Base-by-base conservation (phyloP, 2,329 filamentous ascomycete species). In the Beauveria brongniartii region DNA sequence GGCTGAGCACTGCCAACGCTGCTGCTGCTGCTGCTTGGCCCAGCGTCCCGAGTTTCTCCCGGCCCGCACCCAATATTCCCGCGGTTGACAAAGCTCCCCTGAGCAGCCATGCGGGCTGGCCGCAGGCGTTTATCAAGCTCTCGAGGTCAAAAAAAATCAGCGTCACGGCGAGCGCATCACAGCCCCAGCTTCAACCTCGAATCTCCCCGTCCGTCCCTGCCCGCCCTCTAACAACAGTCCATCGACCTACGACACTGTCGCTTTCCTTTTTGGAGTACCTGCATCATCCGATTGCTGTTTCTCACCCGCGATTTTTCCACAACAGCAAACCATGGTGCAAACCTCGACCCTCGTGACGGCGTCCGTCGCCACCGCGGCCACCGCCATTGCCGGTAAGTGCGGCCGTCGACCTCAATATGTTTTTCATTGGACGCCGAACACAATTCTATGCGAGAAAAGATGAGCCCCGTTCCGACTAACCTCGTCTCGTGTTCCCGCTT, bases 341-440 rank as follows among this genome's bases (percentile, higher is more conserved):
- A 74, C 79, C 64, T 78, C 76, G 65, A 83, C 79, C 65, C 70
- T 86, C 71, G 80, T 83, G 73, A 84, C 83, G 71, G 82, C 83
- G 72, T 82, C 82, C 61, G 80, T 84, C 70, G 83, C 83, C 69
- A 84, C 82, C 55, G 74, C 82, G 66, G 83, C 83, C 61, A 83
- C 83, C 57, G 83, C 82, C 65, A 65, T 86, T 59, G 69, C 86
- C 67, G 84, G 85, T 88, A 80, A 70, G 74, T 74, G 34, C 34
- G 24, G 46, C 57, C 51, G 28, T 46, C 66, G 65, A 61, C 22
- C 41, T 8, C n/a, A 44, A 6, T 28, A 46, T 53, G 43, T 28
- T 37, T 50, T 43, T 40, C 48, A 50, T 60, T 48, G 30, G 43
- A 26, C 7, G 5, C n/a, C 12, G 3, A 24, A 8, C 9, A 37